phyloP scores from a whole-genome alignment of 2,329 filamentous ascomycete genomes.

The Cordyceps pruinosa region DNA sequence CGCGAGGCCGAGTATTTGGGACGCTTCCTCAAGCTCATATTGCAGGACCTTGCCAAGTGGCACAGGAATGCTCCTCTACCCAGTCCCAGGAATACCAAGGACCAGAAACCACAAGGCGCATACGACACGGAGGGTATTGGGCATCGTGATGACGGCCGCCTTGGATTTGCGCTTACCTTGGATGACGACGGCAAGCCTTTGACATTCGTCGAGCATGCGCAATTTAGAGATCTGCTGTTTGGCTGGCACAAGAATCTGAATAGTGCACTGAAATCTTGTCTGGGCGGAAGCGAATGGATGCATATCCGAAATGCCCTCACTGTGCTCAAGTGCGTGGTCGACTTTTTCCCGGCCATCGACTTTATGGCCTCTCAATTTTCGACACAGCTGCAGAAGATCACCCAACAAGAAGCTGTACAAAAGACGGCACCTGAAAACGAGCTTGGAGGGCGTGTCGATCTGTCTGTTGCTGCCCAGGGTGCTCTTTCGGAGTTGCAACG shows the following conservation, averaged over 20 bases:
- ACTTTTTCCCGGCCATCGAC: slow-evolving; percentile 81
- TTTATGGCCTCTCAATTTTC: slow-evolving; percentile 71
- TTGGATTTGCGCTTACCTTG: slow-evolving; percentile 72
- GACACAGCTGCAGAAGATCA: slow-evolving; percentile 58
- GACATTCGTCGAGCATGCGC: slow-evolving; percentile 71
- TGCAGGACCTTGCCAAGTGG: slow-evolving; percentile 78
- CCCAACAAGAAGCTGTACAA: slow-evolving; percentile 49
- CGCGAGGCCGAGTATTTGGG: slow-evolving; percentile 91
- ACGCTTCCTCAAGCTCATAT: slow-evolving; percentile 74
- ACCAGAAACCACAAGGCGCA: slow-evolving; percentile 55
- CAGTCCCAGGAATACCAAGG: slow-evolving; percentile 30
- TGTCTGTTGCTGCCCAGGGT: slow-evolving; percentile 67
- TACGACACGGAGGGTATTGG: slow-evolving; percentile 74
- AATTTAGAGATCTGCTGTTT: slow-evolving; percentile 78
- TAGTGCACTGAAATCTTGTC: slow-evolving; percentile 70
- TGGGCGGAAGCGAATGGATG: slow-evolving; percentile 86
- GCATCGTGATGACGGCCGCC: slow-evolving; percentile 46
- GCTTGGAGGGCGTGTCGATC: slow-evolving; percentile 60
- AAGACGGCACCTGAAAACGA: slow-evolving; percentile 42
- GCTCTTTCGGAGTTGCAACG: slow-evolving; percentile 64
- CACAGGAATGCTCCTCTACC: slow-evolving; percentile 63
- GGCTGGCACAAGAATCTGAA: slow-evolving; percentile 86
- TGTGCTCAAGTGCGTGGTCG: slow-evolving; percentile 71
- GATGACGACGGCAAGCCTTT: slow-evolving; percentile 60
- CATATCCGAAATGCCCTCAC: slow-evolving; percentile 95